A percentile compares a stretch with the other conserved stretches of the same genome.
phyloP scores from a whole-genome alignment of 345 rosid genomes.

The Firmiana major region DNA sequence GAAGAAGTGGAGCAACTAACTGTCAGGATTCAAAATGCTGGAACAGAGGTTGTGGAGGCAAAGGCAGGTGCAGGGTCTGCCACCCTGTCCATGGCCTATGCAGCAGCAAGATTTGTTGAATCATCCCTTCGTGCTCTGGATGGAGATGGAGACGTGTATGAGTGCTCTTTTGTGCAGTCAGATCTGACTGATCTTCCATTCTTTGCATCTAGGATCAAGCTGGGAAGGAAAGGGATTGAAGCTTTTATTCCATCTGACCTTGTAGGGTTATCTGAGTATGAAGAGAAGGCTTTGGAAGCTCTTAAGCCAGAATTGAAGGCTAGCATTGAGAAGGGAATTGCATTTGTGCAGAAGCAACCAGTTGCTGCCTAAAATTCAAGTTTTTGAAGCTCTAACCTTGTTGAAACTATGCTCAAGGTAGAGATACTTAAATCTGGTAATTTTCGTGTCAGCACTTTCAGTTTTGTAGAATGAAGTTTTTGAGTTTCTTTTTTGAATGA shows the following conservation, averaged over 20 bases:
- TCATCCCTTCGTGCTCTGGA: slow-evolving; percentile 93
- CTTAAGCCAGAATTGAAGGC: slow-evolving; percentile 75
- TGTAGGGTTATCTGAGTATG: slow-evolving; percentile 69
- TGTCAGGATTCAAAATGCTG: slow-evolving; percentile 87
- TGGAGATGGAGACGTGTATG: slow-evolving; percentile 84
- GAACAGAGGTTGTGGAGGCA: slow-evolving; percentile 95
- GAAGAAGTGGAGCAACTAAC: slow-evolving; percentile 73
- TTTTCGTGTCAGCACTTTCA: slow-evolving; percentile 22
- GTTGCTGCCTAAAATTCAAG: slow-evolving; percentile 43
- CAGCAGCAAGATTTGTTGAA: slow-evolving; percentile 94
- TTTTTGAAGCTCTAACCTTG: slow-evolving; percentile 10
- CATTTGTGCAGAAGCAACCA: slow-evolving; percentile 58
- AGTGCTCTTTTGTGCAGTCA: slow-evolving; percentile 80
- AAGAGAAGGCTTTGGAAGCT: slow-evolving; percentile 76
- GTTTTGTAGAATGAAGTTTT: slow-evolving; percentile 31
- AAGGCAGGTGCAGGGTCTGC: slow-evolving; percentile 99
- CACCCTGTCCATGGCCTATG: slow-evolving; percentile 95
- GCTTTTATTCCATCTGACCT: slow-evolving; percentile 68
- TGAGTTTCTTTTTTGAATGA: slow-evolving; percentile 3
- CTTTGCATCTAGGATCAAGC: slow-evolving; percentile 83
- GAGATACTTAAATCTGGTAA: background rate
- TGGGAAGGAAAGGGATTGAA: slow-evolving; percentile 84
- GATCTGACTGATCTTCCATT: slow-evolving; percentile 73
- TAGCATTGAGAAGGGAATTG: slow-evolving; percentile 84
- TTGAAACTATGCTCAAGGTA: slow-evolving; percentile 1